These are phyloP conservation scores for Artemisia tridentata DNA, from an alignment of 129 eudicot species.

Conservation along the genomic window DNA sequence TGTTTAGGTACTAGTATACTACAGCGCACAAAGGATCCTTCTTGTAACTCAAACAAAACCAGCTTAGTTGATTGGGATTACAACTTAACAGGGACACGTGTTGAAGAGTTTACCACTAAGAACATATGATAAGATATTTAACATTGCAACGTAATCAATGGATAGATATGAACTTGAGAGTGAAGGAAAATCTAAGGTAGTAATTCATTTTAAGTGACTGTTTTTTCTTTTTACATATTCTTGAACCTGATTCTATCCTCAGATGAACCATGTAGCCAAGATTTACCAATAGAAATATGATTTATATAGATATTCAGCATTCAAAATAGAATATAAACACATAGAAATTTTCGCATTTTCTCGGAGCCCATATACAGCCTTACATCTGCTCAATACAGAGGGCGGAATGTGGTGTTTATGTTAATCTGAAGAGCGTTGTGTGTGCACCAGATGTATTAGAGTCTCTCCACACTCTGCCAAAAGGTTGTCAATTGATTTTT, in stretches of 20 bases:
- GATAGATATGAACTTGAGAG: background rate
- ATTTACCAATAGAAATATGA: conserved; percentile 12
- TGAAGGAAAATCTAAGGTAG: background rate
- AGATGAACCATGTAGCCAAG: conserved; percentile 19
- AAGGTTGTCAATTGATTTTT: conserved; percentile 32
- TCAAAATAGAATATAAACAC: background rate
- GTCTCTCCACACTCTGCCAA: conserved; percentile 37
- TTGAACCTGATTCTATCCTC: background rate
- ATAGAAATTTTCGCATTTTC: conserved; percentile 6
- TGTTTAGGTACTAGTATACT: background rate
- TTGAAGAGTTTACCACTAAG: conserved; percentile 12
- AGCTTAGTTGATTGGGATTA: conserved; percentile 3
- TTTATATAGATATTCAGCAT: conserved; percentile 11
- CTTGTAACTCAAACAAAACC: conserved; percentile 9
- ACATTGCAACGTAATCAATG: background rate
- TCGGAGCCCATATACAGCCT: background rate
- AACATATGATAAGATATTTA: conserved; percentile 1
- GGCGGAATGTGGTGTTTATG: background rate
- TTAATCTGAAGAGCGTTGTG: conserved; percentile 7
- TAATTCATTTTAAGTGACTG: background rate
- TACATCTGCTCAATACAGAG: background rate
- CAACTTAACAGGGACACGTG: background rate
- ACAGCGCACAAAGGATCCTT: conserved; percentile 10
- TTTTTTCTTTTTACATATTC: conserved; percentile 7
- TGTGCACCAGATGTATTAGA: conserved; percentile 19